Conservation (phyloP, 179 eudicot species). For the Amaranthus tricolor region DNA sequence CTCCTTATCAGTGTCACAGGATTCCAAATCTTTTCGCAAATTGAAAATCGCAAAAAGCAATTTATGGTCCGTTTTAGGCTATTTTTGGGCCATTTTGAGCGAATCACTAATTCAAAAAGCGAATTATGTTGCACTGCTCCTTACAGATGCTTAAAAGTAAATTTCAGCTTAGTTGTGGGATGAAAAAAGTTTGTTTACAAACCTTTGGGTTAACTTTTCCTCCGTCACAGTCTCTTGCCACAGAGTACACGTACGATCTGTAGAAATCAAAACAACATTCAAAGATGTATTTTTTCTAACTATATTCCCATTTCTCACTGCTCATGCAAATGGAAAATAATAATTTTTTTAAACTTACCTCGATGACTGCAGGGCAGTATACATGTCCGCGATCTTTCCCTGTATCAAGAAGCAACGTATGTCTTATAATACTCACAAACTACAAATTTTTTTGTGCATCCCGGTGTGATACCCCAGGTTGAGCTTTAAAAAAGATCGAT, state of each 20-base stretch:
- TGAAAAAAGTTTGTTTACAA: background rate
- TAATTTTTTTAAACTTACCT: constrained; percentile 41
- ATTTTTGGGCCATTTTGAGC: too few relatives aligned
- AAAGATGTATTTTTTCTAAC: background rate
- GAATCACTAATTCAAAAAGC: too few relatives aligned
- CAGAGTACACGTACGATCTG: constrained; percentile 96
- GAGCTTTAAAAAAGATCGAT: too few relatives aligned
- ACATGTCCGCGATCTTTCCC: constrained; percentile 98
- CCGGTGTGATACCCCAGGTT: too few relatives aligned
- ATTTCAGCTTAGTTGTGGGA: too few relatives aligned
- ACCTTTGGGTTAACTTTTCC: constrained; percentile 83
- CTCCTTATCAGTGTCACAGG: too few relatives aligned
- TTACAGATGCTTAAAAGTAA: too few relatives aligned
- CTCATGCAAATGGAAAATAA: constrained; percentile 8
- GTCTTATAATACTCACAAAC: background rate
- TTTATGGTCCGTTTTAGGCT: too few relatives aligned
- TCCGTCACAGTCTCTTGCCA: constrained; percentile 90
- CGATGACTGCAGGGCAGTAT: constrained; percentile 89
- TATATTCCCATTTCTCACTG: background rate
- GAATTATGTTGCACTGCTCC: too few relatives aligned
- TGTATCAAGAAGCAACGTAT: constrained; percentile 35
- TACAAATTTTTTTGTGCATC: too few relatives aligned
- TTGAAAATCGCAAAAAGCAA: too few relatives aligned
- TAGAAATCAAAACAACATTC: constrained; percentile 3
- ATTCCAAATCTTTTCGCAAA: too few relatives aligned